These are phyloP conservation scores for Trichoderma asperelloides DNA, from an alignment of 495 filamentous ascomycete genomes.

Conservation along the genomic window DNA sequence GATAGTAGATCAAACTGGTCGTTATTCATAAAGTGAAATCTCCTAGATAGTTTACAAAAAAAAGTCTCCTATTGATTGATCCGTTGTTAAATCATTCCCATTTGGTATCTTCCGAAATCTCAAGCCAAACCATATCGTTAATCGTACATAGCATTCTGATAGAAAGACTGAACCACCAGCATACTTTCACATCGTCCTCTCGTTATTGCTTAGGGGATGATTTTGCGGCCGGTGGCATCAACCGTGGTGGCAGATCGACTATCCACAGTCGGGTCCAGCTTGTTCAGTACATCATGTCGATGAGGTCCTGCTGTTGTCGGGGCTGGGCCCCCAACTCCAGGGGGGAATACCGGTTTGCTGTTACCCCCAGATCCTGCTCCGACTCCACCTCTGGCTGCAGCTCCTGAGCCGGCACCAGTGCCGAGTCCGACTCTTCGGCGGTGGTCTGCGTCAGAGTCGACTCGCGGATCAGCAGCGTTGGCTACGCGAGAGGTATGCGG, in stretches of 20 bases:
- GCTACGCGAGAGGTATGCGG: not conserved
- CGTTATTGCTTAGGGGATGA: not conserved
- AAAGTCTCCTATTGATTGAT: not conserved
- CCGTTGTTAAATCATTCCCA: not conserved
- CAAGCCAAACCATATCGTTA: not conserved
- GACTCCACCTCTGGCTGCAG: not conserved
- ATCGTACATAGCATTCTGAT: not conserved
- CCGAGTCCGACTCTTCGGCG: not conserved
- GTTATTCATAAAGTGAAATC: not conserved
- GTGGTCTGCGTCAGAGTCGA: constrained; percentile 7
- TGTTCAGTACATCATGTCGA: constrained; percentile 42
- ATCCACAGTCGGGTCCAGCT: constrained; percentile 46
- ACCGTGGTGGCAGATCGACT: constrained; percentile 19
- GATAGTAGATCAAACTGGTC: not conserved
- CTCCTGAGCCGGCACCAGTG: not conserved
- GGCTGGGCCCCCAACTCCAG: constrained; percentile 18
- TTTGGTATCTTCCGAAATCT: not conserved
- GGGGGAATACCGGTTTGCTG: constrained; percentile 18
- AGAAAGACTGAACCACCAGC: not conserved
- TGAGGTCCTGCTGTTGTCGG: constrained; percentile 36
- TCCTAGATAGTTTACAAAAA: not conserved
- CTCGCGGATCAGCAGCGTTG: constrained; percentile 4
- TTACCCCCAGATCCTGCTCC: not conserved
- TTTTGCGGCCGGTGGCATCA: constrained; percentile 19
- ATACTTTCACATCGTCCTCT: not conserved